Percentiles rank a stretch among this genome's conserved stretches.
Evolutionary conservation across 179 eudicot genomes (phyloP).

Genomic region (Camellia oleifera): DNA sequence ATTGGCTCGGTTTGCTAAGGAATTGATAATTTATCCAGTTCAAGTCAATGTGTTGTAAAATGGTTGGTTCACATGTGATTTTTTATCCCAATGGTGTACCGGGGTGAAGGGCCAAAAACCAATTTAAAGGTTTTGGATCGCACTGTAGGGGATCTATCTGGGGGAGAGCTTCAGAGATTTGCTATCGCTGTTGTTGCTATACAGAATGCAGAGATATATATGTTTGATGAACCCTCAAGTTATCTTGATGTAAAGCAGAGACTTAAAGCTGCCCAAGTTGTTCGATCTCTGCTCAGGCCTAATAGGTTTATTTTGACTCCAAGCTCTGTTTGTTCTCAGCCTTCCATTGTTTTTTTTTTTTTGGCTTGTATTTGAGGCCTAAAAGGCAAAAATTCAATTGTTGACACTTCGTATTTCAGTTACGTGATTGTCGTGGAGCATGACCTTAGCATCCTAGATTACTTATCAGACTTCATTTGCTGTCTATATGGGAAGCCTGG

Average conservation of each 20-base stretch:
- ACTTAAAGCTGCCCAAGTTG: slow-evolving; percentile 94
- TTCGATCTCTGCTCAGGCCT: slow-evolving; percentile 86
- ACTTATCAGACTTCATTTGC: slow-evolving; percentile 93
- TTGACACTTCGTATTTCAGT: slow-evolving; percentile 49
- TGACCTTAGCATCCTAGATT: slow-evolving; percentile 92
- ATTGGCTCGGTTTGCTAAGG: too few species aligned
- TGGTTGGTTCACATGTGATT: too few species aligned
- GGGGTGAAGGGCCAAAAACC: too few species aligned
- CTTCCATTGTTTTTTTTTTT: not conserved
- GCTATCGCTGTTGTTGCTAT: slow-evolving; percentile 96
- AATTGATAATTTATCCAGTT: too few species aligned
- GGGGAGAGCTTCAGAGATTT: slow-evolving; percentile 99
- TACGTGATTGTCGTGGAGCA: slow-evolving; percentile 98
- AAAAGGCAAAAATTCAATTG: slow-evolving; percentile 8
- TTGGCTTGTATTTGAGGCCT: not conserved
- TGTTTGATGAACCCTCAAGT: slow-evolving; percentile 99
- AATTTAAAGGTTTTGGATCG: slow-evolving; percentile 96
- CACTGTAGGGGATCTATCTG: slow-evolving; percentile 92
- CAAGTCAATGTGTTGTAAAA: too few species aligned
- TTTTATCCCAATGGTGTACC: too few species aligned
- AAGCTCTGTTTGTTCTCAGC: not conserved
- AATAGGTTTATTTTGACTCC: slow-evolving; percentile 54
- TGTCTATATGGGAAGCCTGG: slow-evolving; percentile 98
- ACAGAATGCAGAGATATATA: slow-evolving; percentile 84
- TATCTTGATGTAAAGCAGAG: slow-evolving; percentile 96